Conservation (phyloP, 306 rosid species). For the Chamaecrista fasciculata region DNA sequence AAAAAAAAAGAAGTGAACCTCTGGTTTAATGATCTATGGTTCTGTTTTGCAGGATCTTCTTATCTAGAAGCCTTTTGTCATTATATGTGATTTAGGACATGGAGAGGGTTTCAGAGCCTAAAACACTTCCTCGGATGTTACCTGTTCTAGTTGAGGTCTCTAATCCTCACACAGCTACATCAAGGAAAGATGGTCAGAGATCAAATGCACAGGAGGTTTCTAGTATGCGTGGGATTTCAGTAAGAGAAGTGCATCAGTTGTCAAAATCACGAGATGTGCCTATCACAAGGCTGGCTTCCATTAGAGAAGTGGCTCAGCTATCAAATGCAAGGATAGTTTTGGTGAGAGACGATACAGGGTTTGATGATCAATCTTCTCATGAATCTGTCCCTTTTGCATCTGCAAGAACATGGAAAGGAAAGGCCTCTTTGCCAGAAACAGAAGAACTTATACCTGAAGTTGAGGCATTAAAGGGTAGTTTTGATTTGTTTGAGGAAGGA, state of each 20-base stretch:
- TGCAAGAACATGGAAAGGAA: slow-evolving; percentile 53
- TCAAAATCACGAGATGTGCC: slow-evolving; percentile 46
- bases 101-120: slow-evolving; percentile 80
- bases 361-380: slow-evolving; percentile 39
- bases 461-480: slow-evolving; percentile 52
- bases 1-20: slow-evolving; percentile 28
- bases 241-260: slow-evolving; percentile 47
- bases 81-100: slow-evolving; percentile 45
- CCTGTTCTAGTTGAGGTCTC: slow-evolving; percentile 52
- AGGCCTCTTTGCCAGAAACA: slow-evolving; percentile 50
- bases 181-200: slow-evolving; percentile 39
- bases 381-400: slow-evolving; percentile 47
- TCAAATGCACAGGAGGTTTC: slow-evolving; percentile 40
- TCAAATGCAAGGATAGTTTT: slow-evolving; percentile 53
- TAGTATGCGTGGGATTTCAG: slow-evolving; percentile 29
- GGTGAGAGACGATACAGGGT: slow-evolving; percentile 54
- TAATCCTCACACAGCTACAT: slow-evolving; percentile 27
- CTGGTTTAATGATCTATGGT: slow-evolving; percentile 13
- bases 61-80: slow-evolving; percentile 39
- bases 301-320: slow-evolving; percentile 55
- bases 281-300: slow-evolving; percentile 41
- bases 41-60: slow-evolving; percentile 51
- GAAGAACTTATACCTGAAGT: slow-evolving; percentile 53
- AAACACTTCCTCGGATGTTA: slow-evolving; percentile 47
- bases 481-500: slow-evolving; percentile 60